These are phyloP conservation scores for Diaporthe humulicola DNA, from an alignment of 2,329 filamentous ascomycete genomes.

Conservation along the genomic window DNA sequence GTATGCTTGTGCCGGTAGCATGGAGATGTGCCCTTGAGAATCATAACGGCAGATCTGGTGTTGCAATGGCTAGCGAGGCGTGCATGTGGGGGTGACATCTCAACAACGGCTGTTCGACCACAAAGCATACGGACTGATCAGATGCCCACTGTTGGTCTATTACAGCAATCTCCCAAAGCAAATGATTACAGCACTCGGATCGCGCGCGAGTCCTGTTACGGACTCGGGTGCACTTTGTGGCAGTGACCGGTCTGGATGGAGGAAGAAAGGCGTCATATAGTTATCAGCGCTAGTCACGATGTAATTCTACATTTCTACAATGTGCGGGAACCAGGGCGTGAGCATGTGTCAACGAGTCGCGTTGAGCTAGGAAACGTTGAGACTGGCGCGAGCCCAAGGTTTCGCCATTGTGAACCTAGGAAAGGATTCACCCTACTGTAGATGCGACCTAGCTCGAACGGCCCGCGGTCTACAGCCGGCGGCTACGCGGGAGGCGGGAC, in stretches of 20 bases:
- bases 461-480: slow-evolving; percentile 3
- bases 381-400: slow-evolving; percentile 20
- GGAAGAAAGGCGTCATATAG: not conserved
- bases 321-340: not conserved
- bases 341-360: slow-evolving; percentile 8
- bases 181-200: not conserved
- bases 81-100: slow-evolving; percentile 8
- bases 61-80: slow-evolving; percentile 22
- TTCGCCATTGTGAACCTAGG: not conserved
- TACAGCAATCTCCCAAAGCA: not conserved
- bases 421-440: not conserved
- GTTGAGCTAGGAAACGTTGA: slow-evolving; percentile 30
- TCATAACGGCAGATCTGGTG: slow-evolving; percentile 24
- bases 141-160: not conserved
- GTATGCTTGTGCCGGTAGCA: not conserved
- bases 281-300: slow-evolving; percentile 1
- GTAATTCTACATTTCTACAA: too few species aligned
- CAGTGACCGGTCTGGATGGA: not conserved
- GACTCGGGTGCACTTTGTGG: not conserved
- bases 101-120: not conserved
- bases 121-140: not conserved
- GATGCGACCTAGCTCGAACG: slow-evolving; percentile 18
- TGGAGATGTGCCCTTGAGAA: not conserved
- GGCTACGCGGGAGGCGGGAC: slow-evolving; percentile 13
- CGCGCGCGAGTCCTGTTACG: not conserved